Evolutionary conservation across 1,284 basidiomycete genomes (phyloP).

Genomic region (Cystobasidium pallidum): DNA sequence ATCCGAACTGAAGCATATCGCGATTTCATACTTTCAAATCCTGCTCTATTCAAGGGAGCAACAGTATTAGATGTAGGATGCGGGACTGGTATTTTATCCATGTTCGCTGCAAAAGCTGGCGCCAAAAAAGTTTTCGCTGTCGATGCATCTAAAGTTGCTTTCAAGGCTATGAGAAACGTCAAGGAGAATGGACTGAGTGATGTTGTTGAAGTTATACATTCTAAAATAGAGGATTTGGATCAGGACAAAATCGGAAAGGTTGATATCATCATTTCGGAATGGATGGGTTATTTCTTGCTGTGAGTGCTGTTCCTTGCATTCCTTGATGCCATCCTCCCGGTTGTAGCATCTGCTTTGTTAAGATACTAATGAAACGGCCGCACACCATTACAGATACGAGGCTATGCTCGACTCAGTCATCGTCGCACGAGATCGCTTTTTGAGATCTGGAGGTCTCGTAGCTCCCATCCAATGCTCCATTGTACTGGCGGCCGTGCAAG

Average conservation of each 20-base stretch:
- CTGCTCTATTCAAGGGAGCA: constrained; percentile 78
- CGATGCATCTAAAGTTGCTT: constrained; percentile 84
- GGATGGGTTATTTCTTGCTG: constrained; percentile 89
- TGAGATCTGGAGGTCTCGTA: constrained; percentile 77
- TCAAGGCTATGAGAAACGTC: constrained; percentile 79
- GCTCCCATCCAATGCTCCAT: constrained; percentile 88
- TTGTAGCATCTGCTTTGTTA: too few species aligned
- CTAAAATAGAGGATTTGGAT: constrained; percentile 82
- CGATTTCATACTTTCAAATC: constrained; percentile 84
- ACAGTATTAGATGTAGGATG: constrained; percentile 94
- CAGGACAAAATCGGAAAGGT: constrained; percentile 76
- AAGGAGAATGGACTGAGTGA: constrained; percentile 75
- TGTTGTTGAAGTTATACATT: constrained; percentile 69
- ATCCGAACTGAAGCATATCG: constrained; percentile 93
- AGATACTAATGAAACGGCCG: constrained; percentile 33
- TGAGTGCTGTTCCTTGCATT: too few species aligned
- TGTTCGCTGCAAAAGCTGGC: constrained; percentile 89
- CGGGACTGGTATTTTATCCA: constrained; percentile 87
- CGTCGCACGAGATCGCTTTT: constrained; percentile 79
- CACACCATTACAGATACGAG: constrained; percentile 67
- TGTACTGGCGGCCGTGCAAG: constrained; percentile 78
- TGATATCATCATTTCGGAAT: constrained; percentile 93
- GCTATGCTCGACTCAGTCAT: constrained; percentile 97
- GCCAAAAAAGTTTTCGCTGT: constrained; percentile 92
- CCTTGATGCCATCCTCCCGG: too few species aligned